These are phyloP conservation scores for Spatholobus suberectus DNA, from an alignment of 306 rosid species.

Conservation along the genomic window DNA sequence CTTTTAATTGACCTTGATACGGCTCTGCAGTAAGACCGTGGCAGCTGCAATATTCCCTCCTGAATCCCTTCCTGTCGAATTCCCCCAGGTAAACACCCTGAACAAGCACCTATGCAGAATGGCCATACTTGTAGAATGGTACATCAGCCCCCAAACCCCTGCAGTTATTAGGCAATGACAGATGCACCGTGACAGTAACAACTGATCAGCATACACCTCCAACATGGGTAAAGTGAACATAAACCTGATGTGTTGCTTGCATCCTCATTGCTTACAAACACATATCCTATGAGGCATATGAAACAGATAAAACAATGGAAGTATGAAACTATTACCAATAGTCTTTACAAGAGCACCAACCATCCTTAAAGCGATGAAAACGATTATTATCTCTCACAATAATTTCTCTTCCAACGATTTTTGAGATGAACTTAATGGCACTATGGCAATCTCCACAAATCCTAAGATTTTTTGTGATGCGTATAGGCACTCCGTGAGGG, in stretches of 20 bases:
- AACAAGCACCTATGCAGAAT: neutral
- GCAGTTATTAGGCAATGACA: neutral
- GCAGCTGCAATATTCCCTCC: neutral
- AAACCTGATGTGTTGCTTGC: neutral
- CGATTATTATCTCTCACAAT: constrained; percentile 76
- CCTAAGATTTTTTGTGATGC: constrained; percentile 72
- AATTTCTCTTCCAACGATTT: constrained; percentile 71
- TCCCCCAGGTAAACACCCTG: no score
- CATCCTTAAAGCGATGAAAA: constrained; percentile 68
- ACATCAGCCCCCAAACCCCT: neutral
- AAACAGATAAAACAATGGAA: neutral
- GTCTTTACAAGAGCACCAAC: constrained; percentile 69
- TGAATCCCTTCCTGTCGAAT: no score
- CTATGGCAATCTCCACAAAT: constrained; percentile 59
- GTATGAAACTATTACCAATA: constrained; percentile 58
- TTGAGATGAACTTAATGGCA: constrained; percentile 64
- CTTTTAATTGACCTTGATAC: neutral
- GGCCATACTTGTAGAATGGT: neutral
- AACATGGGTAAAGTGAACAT: neutral
- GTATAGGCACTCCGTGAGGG: constrained; percentile 68
- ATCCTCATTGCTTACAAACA: neutral
- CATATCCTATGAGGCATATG: neutral
- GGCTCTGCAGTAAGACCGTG: neutral
- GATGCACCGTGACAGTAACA: neutral
- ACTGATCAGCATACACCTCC: neutral